Percentiles rank a stretch among this genome's conserved stretches.
Conservation (phyloP, 2,329 filamentous ascomycete species). For the Aspergillus brunneoviolaceus region DNA sequence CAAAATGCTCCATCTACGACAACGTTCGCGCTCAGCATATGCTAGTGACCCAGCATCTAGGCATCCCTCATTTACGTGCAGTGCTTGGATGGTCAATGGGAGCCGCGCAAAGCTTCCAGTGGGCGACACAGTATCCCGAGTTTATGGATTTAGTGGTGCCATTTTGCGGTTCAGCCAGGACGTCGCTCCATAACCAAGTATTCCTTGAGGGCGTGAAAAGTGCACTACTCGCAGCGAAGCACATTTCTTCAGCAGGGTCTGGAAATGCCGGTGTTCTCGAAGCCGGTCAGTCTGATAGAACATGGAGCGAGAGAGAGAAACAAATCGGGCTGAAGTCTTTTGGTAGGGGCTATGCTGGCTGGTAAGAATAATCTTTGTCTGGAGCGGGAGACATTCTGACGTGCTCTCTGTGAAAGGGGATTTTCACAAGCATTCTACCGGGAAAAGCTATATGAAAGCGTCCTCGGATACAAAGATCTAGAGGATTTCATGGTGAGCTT, state of each 20-base stretch:
- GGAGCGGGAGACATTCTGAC: neutral
- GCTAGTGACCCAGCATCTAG: conserved; percentile 63
- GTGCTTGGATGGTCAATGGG: conserved; percentile 73
- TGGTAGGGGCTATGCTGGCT: conserved; percentile 74
- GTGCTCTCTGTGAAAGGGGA: conserved; percentile 51
- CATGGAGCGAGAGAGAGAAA: conserved; percentile 56
- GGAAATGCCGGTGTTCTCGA: conserved; percentile 46
- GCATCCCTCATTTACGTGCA: conserved; percentile 59
- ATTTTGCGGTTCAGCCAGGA: conserved; percentile 66
- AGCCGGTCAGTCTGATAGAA: conserved; percentile 40
- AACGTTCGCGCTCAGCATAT: conserved; percentile 67
- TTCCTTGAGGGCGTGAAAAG: conserved; percentile 66
- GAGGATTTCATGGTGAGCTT: conserved; percentile 74
- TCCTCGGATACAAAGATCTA: conserved; percentile 64
- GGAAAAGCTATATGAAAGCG: conserved; percentile 64
- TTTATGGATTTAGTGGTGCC: conserved; percentile 66
- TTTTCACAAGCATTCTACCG: conserved; percentile 79
- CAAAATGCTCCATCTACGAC: conserved; percentile 64
- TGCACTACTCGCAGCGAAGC: conserved; percentile 59
- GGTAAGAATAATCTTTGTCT: conserved; percentile 33
- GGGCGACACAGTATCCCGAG: conserved; percentile 61
- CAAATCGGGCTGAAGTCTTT: conserved; percentile 66
- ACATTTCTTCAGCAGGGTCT: conserved; percentile 53
- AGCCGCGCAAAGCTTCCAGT: conserved; percentile 65
- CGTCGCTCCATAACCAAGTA: conserved; percentile 66